Base-by-base conservation (phyloP, 805 yeast species). In the Naumovozyma castellii region DNA sequence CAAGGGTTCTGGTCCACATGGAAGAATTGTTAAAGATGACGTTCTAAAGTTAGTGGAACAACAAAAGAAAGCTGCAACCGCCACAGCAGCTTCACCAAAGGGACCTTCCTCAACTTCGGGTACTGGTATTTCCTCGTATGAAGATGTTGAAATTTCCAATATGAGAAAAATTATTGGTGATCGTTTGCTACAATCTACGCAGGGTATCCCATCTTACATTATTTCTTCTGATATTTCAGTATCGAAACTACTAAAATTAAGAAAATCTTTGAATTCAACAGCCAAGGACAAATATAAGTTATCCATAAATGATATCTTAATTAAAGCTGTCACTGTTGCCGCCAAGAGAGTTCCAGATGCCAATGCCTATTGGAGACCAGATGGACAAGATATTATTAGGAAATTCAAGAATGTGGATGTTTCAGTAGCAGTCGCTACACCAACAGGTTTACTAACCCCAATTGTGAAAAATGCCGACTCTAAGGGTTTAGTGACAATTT, bases 381-480 rank as follows among this genome's bases (percentile, higher is more conserved):
- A 73, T 31, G 32, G 32, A 12, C 82, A 92, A 69, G 86, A 87
- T 50, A 81, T 90, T 56, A 85, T 92, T 52, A 84, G 99, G 72
- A 88, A 84, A 69, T 92, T 78, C 76, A 71, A 73, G 57, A 81
- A 77, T 56, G 97, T 90, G 41, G 99, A 92, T 59, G 94, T 92
- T 42, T 87, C 97, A 18, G 97, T 90, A 45, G 99, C 99, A 32
- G 99, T 92, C 48, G 92, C 98, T 45, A 92, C 98, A 15, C 97
- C 97, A 63, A 77, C 94, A 38, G 99, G 99, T 38, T 75, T 92
- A 53, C 81, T 92, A 64, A 92, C 99, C 38, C 99, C 99, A 51
- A 90, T 92, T 56, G 88, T 92, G 51, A 80, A 78, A 66, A 73
- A 80, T 59, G 97, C 95, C 34, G 84, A 92, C 59, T 53, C 80